Evolutionary conservation across 345 rosid species (phyloP), one percentile per base, ranked within the genome.

Genomic region (Eucalyptus erythrocorys): DNA sequence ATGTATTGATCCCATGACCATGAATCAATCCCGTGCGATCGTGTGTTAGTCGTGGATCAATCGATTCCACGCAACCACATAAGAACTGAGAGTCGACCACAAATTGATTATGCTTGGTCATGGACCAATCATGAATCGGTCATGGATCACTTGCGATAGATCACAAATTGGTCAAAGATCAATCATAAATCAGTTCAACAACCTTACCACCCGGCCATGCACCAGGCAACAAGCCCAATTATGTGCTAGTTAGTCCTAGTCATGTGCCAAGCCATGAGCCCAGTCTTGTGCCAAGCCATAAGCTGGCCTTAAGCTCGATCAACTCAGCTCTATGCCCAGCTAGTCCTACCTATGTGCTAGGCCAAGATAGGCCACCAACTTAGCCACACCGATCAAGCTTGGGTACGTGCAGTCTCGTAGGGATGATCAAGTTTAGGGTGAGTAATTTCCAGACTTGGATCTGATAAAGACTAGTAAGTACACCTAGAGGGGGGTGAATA

Each of bases 381-480:
- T 57, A 57, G n/a, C 6, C 64, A 24, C 0, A 0, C 3, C 3
- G 0, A 2, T 24, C 3, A 57, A 57, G 64, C 6, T 57, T 57
- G 64, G 12, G 13, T 26, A 57, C 26, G 7, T 51, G 26, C 2
- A 51, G 10, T 51, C 26, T 7, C 5, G 26, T 51, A 51, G 26
- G 10, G 24, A 51, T 51, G 26, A 51, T 51, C 26, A 51, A 0
- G 57, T 21, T 26, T 51, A 51, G 0, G 5, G 10, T 21, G 57
- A 10, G 24, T 51, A 51, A 0, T 8, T 21, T 51, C 0, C 2
- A 51, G 0, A 51, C 57, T 1, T 51, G 2, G 57, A 51, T n/a
- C n/a, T n/a, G n/a, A n/a, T n/a, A n/a, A n/a, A n/a, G n/a, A n/a
- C n/a, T n/a, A n/a, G n/a, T n/a, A n/a, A n/a, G n/a, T n/a, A n/a